phyloP scores from a whole-genome alignment of 768 basidiomycete genomes.

The Phallus indusiatus region DNA sequence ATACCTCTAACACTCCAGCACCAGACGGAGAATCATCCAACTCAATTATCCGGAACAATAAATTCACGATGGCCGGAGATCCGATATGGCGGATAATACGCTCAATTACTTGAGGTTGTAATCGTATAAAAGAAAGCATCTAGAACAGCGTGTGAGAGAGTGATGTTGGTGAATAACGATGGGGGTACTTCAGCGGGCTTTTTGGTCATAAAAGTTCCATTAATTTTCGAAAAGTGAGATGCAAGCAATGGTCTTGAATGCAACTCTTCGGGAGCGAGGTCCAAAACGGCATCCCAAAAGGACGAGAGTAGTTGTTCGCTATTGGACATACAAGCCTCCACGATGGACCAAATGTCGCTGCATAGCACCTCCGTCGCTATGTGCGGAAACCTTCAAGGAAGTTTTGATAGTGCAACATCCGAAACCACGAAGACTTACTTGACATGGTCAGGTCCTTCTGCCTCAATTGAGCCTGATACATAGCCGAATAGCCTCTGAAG shows the following conservation, averaged over 20 bases:
- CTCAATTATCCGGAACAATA: constrained; percentile 84
- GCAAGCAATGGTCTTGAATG: constrained; percentile 81
- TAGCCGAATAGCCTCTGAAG: constrained; percentile 73
- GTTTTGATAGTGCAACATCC: constrained; percentile 2
- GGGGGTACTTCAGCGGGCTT: constrained; percentile 75
- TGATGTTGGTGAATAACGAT: background rate
- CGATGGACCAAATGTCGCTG: constrained; percentile 91
- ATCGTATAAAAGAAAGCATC: constrained; percentile 90
- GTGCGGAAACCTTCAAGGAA: constrained; percentile 66
- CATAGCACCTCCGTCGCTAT: constrained; percentile 92
- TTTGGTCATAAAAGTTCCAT: constrained; percentile 78
- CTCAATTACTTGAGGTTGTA: constrained; percentile 72
- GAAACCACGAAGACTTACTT: constrained; percentile 46
- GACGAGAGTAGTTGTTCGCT: constrained; percentile 64
- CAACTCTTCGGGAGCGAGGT: constrained; percentile 76
- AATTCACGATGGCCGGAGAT: constrained; percentile 83
- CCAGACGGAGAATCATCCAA: constrained; percentile 78
- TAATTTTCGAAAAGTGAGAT: constrained; percentile 91
- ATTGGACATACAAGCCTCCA: constrained; percentile 76
- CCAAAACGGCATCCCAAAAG: constrained; percentile 88
- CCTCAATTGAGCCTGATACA: constrained; percentile 80
- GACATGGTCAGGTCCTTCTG: constrained; percentile 67
- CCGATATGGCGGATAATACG: constrained; percentile 79
- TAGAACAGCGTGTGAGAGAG: constrained; percentile 23
- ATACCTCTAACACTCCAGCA: constrained; percentile 78